Conservation (phyloP, 345 rosid genomes). For the Jatropha curcas region DNA sequence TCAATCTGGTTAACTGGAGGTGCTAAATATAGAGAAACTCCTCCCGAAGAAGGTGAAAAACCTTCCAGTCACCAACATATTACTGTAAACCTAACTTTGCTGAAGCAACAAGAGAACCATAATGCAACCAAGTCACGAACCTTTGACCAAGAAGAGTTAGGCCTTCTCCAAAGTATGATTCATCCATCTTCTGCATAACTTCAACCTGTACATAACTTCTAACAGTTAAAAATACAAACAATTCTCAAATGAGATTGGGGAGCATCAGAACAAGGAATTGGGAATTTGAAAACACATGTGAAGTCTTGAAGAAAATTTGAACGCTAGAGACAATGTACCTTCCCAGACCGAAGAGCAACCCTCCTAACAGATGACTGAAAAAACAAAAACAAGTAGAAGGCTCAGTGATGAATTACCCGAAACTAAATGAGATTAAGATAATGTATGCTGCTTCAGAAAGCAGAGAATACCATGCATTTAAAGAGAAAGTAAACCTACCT, state of each 20-base stretch:
- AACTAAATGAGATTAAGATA: not conserved
- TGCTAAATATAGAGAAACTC: not conserved
- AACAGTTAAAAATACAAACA: too few species aligned
- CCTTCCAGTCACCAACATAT: not conserved
- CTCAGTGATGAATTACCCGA: slow-evolving; percentile 3
- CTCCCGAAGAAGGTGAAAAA: not conserved
- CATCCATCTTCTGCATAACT: slow-evolving; percentile 51
- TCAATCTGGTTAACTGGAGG: not conserved
- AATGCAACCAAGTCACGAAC: slow-evolving; percentile 30
- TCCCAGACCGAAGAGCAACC: slow-evolving; percentile 70
- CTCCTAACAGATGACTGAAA: slow-evolving; percentile 84
- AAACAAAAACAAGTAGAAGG: not conserved
- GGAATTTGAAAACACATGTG: not conserved
- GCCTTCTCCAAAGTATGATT: slow-evolving; percentile 79
- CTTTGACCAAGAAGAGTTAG: slow-evolving; percentile 81
- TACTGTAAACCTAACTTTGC: not conserved
- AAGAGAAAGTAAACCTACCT: slow-evolving; percentile 34
- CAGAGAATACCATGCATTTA: not conserved
- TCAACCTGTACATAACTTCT: slow-evolving; percentile 49
- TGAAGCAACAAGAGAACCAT: slow-evolving; percentile 1
- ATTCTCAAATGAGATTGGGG: too few species aligned
- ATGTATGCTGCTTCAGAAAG: not conserved
- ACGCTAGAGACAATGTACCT: slow-evolving; percentile 46
- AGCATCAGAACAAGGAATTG: too few species aligned
- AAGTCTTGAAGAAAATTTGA: not conserved